Conservation (phyloP, 2,329 filamentous ascomycete genomes). For the Sclerotinia sclerotiorum region DNA sequence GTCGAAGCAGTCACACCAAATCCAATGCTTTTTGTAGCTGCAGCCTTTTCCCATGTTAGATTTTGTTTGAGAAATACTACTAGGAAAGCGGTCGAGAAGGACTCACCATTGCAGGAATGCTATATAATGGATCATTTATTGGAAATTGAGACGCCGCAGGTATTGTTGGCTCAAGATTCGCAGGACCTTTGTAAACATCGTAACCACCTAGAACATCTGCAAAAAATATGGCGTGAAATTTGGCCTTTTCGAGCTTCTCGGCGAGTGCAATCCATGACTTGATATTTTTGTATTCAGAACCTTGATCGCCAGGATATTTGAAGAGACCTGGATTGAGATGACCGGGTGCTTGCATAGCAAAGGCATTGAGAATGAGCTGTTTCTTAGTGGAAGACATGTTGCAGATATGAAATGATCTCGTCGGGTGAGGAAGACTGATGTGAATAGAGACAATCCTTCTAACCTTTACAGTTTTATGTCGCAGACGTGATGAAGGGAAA, state of each 20-base stretch:
- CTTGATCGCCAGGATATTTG: constrained; percentile 64
- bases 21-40: constrained; percentile 63
- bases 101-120: constrained; percentile 65
- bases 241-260: constrained; percentile 58
- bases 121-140: constrained; percentile 65
- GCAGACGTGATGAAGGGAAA: neutral
- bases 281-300: constrained; percentile 59
- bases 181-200: constrained; percentile 65
- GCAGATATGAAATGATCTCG: neutral
- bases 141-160: constrained; percentile 67
- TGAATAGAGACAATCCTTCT: neutral
- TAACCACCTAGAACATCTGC: constrained; percentile 67
- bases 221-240: constrained; percentile 67
- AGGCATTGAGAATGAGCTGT: constrained; percentile 51
- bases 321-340: constrained; percentile 59
- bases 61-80: neutral
- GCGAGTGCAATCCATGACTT: constrained; percentile 62
- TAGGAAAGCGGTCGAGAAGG: neutral
- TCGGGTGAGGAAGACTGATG: neutral
- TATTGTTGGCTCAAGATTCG: constrained; percentile 59
- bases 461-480: neutral
- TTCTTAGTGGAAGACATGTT: constrained; percentile 41
- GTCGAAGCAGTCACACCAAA: constrained; percentile 69
- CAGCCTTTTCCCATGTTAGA: constrained; percentile 15
- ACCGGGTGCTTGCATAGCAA: constrained; percentile 51